A percentile compares a stretch with the other conserved stretches of the same genome.
These are phyloP conservation scores for Raffaelea ambrosiae DNA, from an alignment of 2,329 filamentous ascomycete species.

Conservation along the genomic window DNA sequence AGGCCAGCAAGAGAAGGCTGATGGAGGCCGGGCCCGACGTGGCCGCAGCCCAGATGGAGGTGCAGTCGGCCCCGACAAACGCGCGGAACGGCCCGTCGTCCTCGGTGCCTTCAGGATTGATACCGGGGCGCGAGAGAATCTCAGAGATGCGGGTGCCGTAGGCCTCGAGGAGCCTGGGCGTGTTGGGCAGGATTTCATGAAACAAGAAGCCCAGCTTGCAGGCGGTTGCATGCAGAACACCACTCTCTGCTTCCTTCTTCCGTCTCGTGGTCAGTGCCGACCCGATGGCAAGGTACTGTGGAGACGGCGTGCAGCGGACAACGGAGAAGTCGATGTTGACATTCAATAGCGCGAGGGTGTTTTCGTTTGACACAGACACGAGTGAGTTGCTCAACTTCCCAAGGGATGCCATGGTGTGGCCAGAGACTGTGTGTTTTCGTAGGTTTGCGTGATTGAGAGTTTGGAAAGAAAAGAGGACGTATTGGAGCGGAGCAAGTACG, in stretches of 20 bases:
- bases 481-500: too few species aligned
- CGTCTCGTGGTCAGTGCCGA: background rate
- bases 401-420: background rate
- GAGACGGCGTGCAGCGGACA: background rate
- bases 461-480: too few species aligned
- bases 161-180: background rate
- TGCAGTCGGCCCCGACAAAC: background rate
- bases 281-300: background rate
- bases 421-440: too few species aligned
- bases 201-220: background rate
- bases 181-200: background rate
- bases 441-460: too few species aligned
- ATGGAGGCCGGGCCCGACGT: background rate
- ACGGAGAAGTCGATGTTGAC: background rate
- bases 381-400: background rate
- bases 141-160: background rate
- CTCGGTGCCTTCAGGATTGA: background rate
- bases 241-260: background rate
- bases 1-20: background rate
- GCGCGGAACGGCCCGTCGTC: background rate
- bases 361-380: background rate
- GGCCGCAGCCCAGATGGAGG: background rate
- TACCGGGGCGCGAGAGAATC: background rate
- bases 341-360: background rate
- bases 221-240: background rate